Conservation (phyloP, 208 protist species). For the Trypanosoma melophagium region DNA sequence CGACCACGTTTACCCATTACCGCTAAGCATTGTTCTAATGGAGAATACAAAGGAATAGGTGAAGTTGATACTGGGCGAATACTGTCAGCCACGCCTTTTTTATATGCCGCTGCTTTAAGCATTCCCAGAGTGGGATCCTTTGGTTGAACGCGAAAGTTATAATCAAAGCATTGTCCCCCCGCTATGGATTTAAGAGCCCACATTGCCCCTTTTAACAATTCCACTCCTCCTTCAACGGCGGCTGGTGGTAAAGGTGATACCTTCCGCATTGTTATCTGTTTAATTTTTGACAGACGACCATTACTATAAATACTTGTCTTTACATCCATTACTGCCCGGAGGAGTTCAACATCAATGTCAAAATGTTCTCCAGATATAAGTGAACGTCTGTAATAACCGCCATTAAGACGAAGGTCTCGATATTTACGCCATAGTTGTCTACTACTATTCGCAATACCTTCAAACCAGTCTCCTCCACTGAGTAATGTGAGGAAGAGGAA, state of each 20-base stretch:
- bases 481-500: conserved; percentile 84
- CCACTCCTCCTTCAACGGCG: conserved; percentile 34
- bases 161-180: conserved; percentile 60
- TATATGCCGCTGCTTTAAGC: conserved; percentile 38
- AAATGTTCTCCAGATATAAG: conserved; percentile 45
- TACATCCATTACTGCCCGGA: conserved; percentile 39
- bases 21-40: conserved; percentile 71
- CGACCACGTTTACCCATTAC: conserved; percentile 71
- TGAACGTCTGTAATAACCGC: conserved; percentile 51
- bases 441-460: conserved; percentile 48
- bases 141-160: conserved; percentile 34
- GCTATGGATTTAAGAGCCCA: conserved; percentile 68
- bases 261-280: conserved; percentile 3
- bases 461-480: conserved; percentile 75
- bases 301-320: conserved; percentile 17
- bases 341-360: conserved; percentile 64
- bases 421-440: conserved; percentile 67
- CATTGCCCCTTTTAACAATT: conserved; percentile 65
- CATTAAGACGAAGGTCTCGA: conserved; percentile 65
- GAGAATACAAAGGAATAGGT: conserved; percentile 29
- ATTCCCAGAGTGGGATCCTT: conserved; percentile 24
- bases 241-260: background rate
- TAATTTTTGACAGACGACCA: conserved; percentile 16
- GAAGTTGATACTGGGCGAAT: conserved; percentile 3
- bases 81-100: background rate